A percentile compares a stretch with the other conserved stretches of the same genome.
phyloP scores from a whole-genome alignment of 75 land plant genomes.

The Adiantum capillusveneris region DNA sequence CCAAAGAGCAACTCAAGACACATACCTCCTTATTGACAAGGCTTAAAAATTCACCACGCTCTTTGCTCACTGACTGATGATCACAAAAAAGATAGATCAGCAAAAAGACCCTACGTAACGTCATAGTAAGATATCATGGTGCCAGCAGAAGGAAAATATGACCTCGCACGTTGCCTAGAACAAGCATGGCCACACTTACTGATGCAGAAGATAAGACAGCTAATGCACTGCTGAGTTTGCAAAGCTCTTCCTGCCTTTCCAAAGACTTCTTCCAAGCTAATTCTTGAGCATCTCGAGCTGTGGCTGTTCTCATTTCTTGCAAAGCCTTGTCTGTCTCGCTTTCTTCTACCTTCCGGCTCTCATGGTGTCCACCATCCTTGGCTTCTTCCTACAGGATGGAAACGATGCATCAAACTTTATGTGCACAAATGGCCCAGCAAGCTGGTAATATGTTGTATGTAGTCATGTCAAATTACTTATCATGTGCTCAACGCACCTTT shows the following conservation, averaged over 20 bases:
- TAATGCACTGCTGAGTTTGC: constrained; percentile 80
- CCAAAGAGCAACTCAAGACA: too few relatives aligned
- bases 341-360: constrained; percentile 28
- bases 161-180: too few relatives aligned
- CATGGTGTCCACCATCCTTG: constrained; percentile 47
- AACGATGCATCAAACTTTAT: too few relatives aligned
- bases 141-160: too few relatives aligned
- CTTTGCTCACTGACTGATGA: constrained; percentile 93
- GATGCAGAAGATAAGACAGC: constrained; percentile 99
- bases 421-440: too few relatives aligned
- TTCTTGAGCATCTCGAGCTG: constrained; percentile 64
- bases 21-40: constrained; percentile 94
- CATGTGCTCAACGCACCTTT: constrained; percentile 16
- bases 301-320: constrained; percentile 64
- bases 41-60: constrained; percentile 83
- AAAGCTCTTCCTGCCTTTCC: constrained; percentile 80
- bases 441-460: too few relatives aligned
- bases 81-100: too few relatives aligned
- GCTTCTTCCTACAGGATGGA: constrained; percentile 55
- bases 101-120: too few relatives aligned
- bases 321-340: constrained; percentile 58
- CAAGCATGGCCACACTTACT: constrained; percentile 26
- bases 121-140: not conserved
- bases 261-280: constrained; percentile 45
- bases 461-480: too few relatives aligned